phyloP scores from a whole-genome alignment of 495 filamentous ascomycete genomes.

The Tuber magnatum region DNA sequence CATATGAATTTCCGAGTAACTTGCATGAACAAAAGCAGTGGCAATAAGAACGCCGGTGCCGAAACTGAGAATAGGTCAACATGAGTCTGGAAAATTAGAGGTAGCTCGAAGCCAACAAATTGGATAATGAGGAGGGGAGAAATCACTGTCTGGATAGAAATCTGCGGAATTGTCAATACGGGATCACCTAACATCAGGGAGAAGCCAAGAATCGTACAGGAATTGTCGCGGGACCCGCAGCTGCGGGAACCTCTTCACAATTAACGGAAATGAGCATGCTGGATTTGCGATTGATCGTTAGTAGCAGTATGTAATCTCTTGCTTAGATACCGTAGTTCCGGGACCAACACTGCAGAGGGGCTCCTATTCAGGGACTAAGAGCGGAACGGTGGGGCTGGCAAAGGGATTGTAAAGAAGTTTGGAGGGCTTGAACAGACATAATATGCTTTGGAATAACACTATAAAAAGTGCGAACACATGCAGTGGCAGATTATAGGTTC shows the following conservation, averaged over 20 bases:
- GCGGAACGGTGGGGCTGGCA: background rate
- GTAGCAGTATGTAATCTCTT: background rate
- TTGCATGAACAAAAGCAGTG: constrained; percentile 78
- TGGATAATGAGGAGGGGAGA: constrained; percentile 41
- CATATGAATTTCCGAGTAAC: constrained; percentile 51
- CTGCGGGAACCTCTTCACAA: constrained; percentile 42
- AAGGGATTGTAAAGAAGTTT: background rate
- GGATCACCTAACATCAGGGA: constrained; percentile 21
- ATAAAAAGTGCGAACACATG: constrained; percentile 72
- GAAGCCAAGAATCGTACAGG: constrained; percentile 44
- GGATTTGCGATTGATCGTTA: background rate
- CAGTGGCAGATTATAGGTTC: constrained; percentile 41
- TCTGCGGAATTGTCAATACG: constrained; percentile 33
- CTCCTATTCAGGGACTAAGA: background rate
- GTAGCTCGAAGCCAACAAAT: constrained; percentile 5
- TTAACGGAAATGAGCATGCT: constrained; percentile 57
- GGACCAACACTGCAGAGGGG: background rate
- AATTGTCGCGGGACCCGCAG: constrained; percentile 45
- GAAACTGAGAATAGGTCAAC: constrained; percentile 45
- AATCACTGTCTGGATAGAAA: constrained; percentile 39
- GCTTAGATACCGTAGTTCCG: background rate
- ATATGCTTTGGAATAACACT: constrained; percentile 62
- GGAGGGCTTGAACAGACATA: constrained; percentile 37
- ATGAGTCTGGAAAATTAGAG: background rate
- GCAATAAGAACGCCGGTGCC: constrained; percentile 81